Percentiles rank a stretch among this genome's conserved stretches.
Evolutionary conservation across 257 asterid species (phyloP).

Genomic region (Solanum lignicaule): DNA sequence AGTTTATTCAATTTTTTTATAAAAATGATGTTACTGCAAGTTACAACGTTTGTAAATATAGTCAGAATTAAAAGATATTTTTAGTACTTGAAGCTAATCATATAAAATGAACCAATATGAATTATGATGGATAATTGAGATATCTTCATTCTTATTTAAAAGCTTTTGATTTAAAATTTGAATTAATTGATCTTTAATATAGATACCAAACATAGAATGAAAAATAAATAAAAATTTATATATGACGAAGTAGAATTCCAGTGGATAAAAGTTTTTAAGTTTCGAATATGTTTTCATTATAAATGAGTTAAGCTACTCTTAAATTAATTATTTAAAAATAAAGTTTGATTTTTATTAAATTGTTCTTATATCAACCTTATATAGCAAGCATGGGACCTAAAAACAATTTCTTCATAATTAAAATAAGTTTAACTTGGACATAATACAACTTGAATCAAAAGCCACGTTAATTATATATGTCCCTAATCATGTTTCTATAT

Average conservation of each 20-base stretch:
- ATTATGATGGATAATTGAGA: not conserved
- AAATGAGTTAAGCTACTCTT: not conserved
- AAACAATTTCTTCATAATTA: not conserved
- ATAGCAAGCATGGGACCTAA: not conserved
- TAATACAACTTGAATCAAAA: not conserved
- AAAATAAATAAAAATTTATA: too few species aligned
- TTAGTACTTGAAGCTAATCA: too few species aligned
- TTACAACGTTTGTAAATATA: too few species aligned
- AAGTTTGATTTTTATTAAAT: not conserved
- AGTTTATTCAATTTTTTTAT: too few species aligned
- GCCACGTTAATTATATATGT: not conserved
- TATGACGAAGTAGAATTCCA: fast-evolving
- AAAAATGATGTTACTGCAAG: too few species aligned
- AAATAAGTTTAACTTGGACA: not conserved
- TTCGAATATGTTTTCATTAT: not conserved
- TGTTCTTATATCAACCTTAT: not conserved
- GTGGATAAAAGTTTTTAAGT: not conserved
- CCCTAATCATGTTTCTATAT: not conserved
- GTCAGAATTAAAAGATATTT: too few species aligned
- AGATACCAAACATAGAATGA: not conserved
- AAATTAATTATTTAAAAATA: not conserved
- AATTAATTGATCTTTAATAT: too few species aligned
- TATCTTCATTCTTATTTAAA: too few species aligned
- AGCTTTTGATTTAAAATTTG: not conserved
- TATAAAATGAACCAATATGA: too few species aligned